Percentiles rank a stretch among this genome's conserved stretches.
These are phyloP conservation scores for Ogataea thermomethanolica DNA, from an alignment of 805 yeast species.

Conservation along the genomic window DNA sequence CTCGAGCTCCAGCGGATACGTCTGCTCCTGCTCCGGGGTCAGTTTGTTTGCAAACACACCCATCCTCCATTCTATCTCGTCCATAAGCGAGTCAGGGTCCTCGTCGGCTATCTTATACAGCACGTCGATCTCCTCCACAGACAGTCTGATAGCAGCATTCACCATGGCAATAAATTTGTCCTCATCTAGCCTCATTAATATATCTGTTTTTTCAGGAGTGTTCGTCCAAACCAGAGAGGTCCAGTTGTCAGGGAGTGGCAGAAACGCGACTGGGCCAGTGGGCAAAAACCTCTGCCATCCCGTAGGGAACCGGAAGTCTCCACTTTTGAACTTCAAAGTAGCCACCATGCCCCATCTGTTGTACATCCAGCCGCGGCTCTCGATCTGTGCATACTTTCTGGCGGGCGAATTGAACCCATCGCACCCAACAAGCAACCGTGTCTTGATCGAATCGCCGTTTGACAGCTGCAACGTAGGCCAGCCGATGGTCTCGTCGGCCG, in stretches of 20 bases:
- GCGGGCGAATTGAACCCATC: constrained; percentile 97
- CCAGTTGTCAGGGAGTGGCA: constrained; percentile 81
- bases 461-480: constrained; percentile 79
- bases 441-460: constrained; percentile 58
- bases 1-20: constrained; percentile 63
- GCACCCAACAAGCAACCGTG: constrained; percentile 86
- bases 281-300: constrained; percentile 93
- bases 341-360: constrained; percentile 91
- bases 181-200: constrained; percentile 55
- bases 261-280: constrained; percentile 88
- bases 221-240: constrained; percentile 96
- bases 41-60: constrained; percentile 34
- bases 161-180: constrained; percentile 64
- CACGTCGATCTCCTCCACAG: constrained; percentile 71
- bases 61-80: constrained; percentile 74
- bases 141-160: constrained; percentile 84
- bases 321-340: constrained; percentile 69
- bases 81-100: constrained; percentile 44
- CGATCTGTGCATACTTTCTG: constrained; percentile 73
- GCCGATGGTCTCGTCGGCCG: constrained; percentile 37
- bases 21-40: constrained; percentile 47
- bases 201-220: constrained; percentile 66
- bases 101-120: constrained; percentile 47
- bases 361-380: constrained; percentile 90
- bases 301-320: constrained; percentile 56